Percentiles rank a stretch among this genome's conserved stretches.
Evolutionary conservation across 2,329 filamentous ascomycete species (phyloP).

Genomic region (Nakataea oryzae): DNA sequence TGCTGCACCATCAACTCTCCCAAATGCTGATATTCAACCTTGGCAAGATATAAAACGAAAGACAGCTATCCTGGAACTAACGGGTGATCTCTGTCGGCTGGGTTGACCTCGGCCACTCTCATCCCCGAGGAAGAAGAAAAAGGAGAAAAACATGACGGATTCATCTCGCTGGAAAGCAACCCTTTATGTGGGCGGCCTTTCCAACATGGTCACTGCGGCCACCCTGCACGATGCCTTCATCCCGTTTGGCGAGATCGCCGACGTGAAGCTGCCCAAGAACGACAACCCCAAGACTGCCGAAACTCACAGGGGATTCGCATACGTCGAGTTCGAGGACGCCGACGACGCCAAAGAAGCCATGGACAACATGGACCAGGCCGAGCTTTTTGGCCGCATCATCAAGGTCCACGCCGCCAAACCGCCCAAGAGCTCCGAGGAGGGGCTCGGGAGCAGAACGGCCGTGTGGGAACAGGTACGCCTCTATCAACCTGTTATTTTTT

Average conservation of each 20-base stretch:
- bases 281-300: conserved; percentile 71
- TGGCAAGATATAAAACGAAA: too few species aligned
- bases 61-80: too few species aligned
- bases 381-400: conserved; percentile 85
- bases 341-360: conserved; percentile 89
- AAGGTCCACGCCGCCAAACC: conserved; percentile 88
- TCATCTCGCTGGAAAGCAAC: conserved; percentile 78
- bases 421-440: conserved; percentile 79
- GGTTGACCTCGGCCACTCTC: too few species aligned
- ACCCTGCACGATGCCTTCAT: conserved; percentile 86
- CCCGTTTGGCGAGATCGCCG: conserved; percentile 90
- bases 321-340: conserved; percentile 83
- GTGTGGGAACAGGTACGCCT: conserved; percentile 95
- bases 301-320: conserved; percentile 84
- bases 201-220: conserved; percentile 62
- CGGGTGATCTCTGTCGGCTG: too few species aligned
- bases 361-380: conserved; percentile 97
- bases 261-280: conserved; percentile 82
- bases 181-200: conserved; percentile 82
- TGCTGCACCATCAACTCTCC: too few species aligned
- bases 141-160: too few species aligned
- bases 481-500: too few species aligned
- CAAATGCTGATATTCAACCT: too few species aligned
- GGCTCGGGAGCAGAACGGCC: conserved; percentile 84
- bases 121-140: too few species aligned